Evolutionary conservation across 129 eudicot genomes (phyloP), one percentile per base, ranked within the genome.

Genomic region (Centella asiatica): DNA sequence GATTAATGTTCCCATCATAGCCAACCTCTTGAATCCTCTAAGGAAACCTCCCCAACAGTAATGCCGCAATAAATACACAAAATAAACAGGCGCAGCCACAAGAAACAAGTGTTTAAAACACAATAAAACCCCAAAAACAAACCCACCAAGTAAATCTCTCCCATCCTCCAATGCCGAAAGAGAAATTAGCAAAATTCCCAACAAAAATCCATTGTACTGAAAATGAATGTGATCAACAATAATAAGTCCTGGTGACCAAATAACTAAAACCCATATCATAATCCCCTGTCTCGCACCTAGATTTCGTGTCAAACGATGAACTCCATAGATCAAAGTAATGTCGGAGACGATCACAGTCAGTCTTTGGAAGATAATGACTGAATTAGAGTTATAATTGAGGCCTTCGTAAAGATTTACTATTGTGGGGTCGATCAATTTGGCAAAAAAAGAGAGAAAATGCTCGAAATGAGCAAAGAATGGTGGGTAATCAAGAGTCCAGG

Each of bases 401-500:
- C 95, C 97, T 14, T 44, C 62, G 25, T 76, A 68, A 78, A 83
- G 92, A 73, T 83, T 52, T 51, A 78, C 76, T 44, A 83, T 80
- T 48, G 74, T 80, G 76, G 97, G 97, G 77, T 85, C 90, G 60
- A 77, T 71, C 0, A 69, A 44, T 15, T 79, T 56, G 29, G 97
- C 96, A 51, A 85, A 77, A 42, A 69, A 9, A 0, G 94, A 73
- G 33, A 89, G 71, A 63, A 85, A 62, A 20, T 46, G 73, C 57
- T 89, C 97, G 51, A 85, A 89, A 37, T 79, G 69, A 36, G 97
- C 97, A 63, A 89, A 89, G 70, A 89, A 85, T 26, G 97, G 94
- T 0, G 97, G 97, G 81, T 89, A 89, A 53, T 89, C 97, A 59
- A 89, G 97, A 26, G 97, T 85, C 97, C 97, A 89, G 22, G 77